Conservation (phyloP, 768 basidiomycete genomes). For the Dacryopinax spathularia region DNA sequence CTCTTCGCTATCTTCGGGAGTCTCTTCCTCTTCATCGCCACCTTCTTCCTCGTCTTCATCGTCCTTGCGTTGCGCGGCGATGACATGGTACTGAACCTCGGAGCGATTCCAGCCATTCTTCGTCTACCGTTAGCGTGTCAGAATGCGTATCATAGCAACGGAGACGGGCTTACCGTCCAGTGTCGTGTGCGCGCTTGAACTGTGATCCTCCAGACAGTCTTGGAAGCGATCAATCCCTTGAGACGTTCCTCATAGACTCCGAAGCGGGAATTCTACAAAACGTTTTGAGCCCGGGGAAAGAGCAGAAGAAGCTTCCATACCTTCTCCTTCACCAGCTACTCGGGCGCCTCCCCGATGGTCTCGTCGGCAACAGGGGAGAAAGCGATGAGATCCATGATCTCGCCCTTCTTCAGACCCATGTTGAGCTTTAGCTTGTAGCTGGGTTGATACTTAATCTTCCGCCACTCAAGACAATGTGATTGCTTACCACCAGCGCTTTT, state of each 20-base stretch:
- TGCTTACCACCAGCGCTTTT: neutral
- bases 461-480: too few species aligned
- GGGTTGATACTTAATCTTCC: too few species aligned
- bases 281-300: neutral
- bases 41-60: neutral
- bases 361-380: neutral
- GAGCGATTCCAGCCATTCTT: too few species aligned
- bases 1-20: neutral
- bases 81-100: neutral
- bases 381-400: neutral
- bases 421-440: neutral
- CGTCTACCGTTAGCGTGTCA: too few species aligned
- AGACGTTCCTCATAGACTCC: neutral
- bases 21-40: neutral
- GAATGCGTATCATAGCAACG: neutral
- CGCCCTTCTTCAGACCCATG: neutral
- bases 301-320: neutral
- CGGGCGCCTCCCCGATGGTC: neutral
- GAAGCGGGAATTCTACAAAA: neutral
- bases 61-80: neutral
- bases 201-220: neutral
- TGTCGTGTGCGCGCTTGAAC: neutral
- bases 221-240: too few species aligned
- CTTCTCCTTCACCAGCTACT: neutral
- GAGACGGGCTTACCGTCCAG: neutral